Evolutionary conservation across 805 yeast genomes (phyloP).

Genomic region (Huiozyma sinensis): DNA sequence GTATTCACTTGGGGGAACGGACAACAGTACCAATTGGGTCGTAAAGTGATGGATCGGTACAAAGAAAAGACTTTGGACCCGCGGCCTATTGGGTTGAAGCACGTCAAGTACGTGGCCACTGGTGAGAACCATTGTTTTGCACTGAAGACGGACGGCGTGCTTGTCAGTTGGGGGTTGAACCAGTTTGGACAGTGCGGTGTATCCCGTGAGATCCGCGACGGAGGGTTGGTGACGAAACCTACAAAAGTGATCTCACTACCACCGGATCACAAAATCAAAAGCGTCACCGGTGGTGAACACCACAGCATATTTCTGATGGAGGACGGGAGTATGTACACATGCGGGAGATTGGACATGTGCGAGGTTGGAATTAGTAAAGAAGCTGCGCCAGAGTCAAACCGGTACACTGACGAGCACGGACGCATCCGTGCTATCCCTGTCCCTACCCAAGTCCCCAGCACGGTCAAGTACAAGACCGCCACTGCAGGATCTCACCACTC

Average conservation of each 20-base stretch:
- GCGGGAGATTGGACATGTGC: constrained; percentile 90
- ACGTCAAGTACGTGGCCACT: constrained; percentile 70
- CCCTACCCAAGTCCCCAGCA: constrained; percentile 56
- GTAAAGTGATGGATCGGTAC: constrained; percentile 72
- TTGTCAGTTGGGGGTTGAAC: constrained; percentile 89
- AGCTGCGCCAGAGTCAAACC: constrained; percentile 49
- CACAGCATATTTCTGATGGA: constrained; percentile 70
- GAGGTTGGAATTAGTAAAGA: constrained; percentile 73
- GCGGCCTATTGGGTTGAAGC: constrained; percentile 70
- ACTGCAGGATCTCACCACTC: constrained; percentile 92
- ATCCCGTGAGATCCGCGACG: constrained; percentile 69
- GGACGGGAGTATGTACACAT: constrained; percentile 65
- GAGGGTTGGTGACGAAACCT: constrained; percentile 70
- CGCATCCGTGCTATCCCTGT: constrained; percentile 76
- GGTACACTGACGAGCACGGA: constrained; percentile 71
- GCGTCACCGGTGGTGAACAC: constrained; percentile 89
- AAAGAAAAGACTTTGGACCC: constrained; percentile 66
- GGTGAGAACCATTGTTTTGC: constrained; percentile 98
- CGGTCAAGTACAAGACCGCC: constrained; percentile 48
- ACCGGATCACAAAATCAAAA: constrained; percentile 42
- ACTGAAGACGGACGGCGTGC: constrained; percentile 56
- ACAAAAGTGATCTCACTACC: constrained; percentile 48
- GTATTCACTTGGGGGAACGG: constrained; percentile 98
- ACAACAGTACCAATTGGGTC: constrained; percentile 84
- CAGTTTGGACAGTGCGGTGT: constrained; percentile 95